Evolutionary conservation across 2,329 filamentous ascomycete genomes (phyloP).

Genomic region (Massarina eburnea): DNA sequence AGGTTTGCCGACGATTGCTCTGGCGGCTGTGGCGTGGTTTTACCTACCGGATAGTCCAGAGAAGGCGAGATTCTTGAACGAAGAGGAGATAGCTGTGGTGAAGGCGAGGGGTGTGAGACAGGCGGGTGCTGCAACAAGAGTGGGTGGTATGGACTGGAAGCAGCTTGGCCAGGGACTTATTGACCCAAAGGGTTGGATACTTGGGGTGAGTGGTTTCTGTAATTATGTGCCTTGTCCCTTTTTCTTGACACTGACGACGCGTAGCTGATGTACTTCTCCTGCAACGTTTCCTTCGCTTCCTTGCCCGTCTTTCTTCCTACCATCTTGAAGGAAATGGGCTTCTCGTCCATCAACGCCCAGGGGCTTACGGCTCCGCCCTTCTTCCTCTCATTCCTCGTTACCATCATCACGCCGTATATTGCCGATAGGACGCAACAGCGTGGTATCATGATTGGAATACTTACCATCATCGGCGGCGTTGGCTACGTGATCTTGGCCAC

Average conservation of each 20-base stretch:
- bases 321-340: conserved; percentile 62
- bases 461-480: conserved; percentile 59
- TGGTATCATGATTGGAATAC: conserved; percentile 58
- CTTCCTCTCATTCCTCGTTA: conserved; percentile 66
- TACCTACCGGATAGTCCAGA: conserved; percentile 50
- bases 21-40: conserved; percentile 46
- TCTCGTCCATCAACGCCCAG: conserved; percentile 66
- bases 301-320: conserved; percentile 49
- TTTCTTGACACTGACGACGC: background rate
- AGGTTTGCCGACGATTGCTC: conserved; percentile 47
- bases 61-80: conserved; percentile 45
- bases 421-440: conserved; percentile 68
- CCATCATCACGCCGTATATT: conserved; percentile 62
- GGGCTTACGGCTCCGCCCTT: conserved; percentile 73
- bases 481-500: conserved; percentile 69
- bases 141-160: conserved; percentile 31
- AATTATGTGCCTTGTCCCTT: background rate
- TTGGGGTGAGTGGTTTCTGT: conserved; percentile 26
- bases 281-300: conserved; percentile 56
- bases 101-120: conserved; percentile 33
- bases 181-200: conserved; percentile 39
- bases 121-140: conserved; percentile 27
- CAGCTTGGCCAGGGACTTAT: conserved; percentile 30
- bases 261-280: conserved; percentile 41
- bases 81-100: conserved; percentile 43